Conservation (phyloP, 1,139 yeast species). For the Lodderomyces oxycetoniae region DNA sequence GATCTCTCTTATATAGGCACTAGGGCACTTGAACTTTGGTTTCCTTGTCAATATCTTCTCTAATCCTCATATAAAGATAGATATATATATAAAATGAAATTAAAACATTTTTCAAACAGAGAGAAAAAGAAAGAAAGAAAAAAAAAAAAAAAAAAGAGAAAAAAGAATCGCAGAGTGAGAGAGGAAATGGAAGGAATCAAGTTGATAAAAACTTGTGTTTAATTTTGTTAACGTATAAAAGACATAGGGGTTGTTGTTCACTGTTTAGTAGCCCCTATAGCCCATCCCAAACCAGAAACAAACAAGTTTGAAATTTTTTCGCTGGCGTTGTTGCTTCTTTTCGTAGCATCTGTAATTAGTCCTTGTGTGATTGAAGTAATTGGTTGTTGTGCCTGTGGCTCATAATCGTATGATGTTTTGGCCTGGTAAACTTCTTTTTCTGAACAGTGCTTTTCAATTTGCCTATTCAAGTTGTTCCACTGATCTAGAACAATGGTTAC, state of each 20-base stretch:
- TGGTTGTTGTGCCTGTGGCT: slow-evolving; percentile 9
- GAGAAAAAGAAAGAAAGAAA: no score
- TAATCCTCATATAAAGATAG: no score
- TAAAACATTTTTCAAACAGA: no score
- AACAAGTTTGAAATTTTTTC: slow-evolving; percentile 50
- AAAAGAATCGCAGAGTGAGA: neutral
- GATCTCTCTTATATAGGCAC: no score
- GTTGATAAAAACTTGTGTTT: no score
- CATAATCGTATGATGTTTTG: neutral
- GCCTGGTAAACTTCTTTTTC: neutral
- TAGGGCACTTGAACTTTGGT: no score
- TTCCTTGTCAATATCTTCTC: no score
- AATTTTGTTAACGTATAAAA: no score
- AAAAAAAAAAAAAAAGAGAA: neutral
- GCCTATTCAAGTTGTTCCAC: slow-evolving; percentile 30
- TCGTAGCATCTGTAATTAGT: slow-evolving; percentile 28
- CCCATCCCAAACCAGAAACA: slow-evolving; percentile 63
- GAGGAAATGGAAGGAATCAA: neutral
- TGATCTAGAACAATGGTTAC: slow-evolving; percentile 33
- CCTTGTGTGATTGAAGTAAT: slow-evolving; percentile 24
- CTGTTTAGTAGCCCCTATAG: slow-evolving; percentile 49
- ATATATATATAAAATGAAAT: no score
- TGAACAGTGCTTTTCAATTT: slow-evolving; percentile 22
- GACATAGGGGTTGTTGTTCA: neutral
- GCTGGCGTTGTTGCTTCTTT: slow-evolving; percentile 35